These are phyloP conservation scores for Colletotrichum cordylinicola DNA, from an alignment of 2,329 filamentous ascomycete species.

Conservation along the genomic window DNA sequence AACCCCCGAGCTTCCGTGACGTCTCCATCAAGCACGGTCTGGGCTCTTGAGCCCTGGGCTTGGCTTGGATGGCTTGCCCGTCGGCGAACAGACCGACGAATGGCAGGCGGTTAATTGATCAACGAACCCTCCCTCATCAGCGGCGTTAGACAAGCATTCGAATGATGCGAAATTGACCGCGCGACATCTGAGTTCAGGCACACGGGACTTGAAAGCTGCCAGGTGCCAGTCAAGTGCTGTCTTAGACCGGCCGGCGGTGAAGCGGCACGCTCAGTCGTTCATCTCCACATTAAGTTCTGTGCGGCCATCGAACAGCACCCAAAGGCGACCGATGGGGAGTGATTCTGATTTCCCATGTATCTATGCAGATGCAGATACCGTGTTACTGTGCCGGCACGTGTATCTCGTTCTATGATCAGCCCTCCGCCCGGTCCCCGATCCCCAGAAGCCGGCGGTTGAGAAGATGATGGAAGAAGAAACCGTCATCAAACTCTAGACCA, in stretches of 20 bases:
- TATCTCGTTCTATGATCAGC: constrained; percentile 5
- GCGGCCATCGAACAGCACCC: neutral
- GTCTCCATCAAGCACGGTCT: constrained; percentile 7
- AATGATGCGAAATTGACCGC: constrained; percentile 10
- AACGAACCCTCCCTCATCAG: constrained; percentile 7
- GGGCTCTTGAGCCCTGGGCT: neutral
- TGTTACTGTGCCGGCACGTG: neutral
- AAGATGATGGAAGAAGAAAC: constrained; percentile 1
- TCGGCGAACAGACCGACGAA: constrained; percentile 14
- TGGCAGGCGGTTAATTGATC: neutral
- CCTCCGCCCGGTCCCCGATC: neutral
- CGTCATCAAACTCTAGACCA: neutral
- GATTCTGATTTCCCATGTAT: neutral
- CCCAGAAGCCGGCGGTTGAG: neutral
- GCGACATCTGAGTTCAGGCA: neutral
- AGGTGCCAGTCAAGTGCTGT: constrained; percentile 14
- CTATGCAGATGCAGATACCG: neutral
- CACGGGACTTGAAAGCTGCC: constrained; percentile 12
- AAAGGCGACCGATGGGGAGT: neutral
- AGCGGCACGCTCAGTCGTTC: constrained; percentile 17
- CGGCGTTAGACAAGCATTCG: constrained; percentile 14
- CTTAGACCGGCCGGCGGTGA: constrained; percentile 18
- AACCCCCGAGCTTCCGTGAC: neutral
- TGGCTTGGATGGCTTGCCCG: neutral
- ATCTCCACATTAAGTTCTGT: constrained; percentile 18